Base-by-base conservation (phyloP, 1,139 yeast species). In the Yamadazyma blattariae region DNA sequence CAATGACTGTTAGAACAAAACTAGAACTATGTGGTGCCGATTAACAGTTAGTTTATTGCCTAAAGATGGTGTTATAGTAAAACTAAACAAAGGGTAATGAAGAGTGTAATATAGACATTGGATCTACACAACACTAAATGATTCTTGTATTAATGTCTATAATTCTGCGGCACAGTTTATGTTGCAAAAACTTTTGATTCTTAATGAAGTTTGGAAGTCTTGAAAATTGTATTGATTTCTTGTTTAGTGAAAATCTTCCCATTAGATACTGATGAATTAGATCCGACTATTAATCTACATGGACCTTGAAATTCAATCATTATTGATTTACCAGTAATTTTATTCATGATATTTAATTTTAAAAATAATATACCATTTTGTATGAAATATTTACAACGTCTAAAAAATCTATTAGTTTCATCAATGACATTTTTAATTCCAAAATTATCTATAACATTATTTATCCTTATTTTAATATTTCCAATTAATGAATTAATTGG, bases 231-330 rank as follows among this genome's bases (percentile, higher is more conserved):
- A 25, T 41, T 33, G n/a, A 45, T 52, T 37, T 61, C 64, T 25
- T 39, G 39, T 22, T 47, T 50, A n/a, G 61, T 44, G 34, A 59
- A 59, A 5, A 40, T 32, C 7, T 16, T 18, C 3, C 8, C 9
- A 33, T 53, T 56, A 3, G 47, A 33, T 2, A 39, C 36, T 20
- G 41, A 38, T 9, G 40, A 27, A 25, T 46, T 45, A 34, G 53
- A 55, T 34, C 53, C 51, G 5, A 61, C 25, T 13, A 61, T 39
- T 2, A 61, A 12, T 28, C 43, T 50, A 10, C 54, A 50, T 1
- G 67, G 67, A 3, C 67, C 67, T 28, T 40, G 32, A 8, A 61
- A 35, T 29, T 51, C 47, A 13, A 52, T 39, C 37, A 49, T 51
- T 3, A 59, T 51, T 2, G 61, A 59, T 32, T 45, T 51, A 19